Evolutionary conservation across 192 early-diverging fungal genomes (phyloP), one percentile per base, ranked within the genome.

Genomic region (Entomortierella lignicola): DNA sequence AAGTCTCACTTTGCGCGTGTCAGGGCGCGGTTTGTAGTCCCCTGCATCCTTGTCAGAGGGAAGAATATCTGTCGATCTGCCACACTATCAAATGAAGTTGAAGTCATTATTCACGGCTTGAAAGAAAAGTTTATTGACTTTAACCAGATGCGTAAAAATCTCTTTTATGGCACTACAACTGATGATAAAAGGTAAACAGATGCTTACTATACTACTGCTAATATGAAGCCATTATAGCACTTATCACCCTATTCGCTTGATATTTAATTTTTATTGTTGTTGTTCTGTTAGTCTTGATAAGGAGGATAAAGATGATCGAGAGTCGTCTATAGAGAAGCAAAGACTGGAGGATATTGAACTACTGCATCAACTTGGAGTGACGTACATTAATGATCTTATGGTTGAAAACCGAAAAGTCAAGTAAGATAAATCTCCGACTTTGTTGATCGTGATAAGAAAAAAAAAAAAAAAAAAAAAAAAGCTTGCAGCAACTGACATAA

Each of bases 361-460:
- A 34, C 53, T 81, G 30, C 79, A 69, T 31, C 65, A 72, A n/a
- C 53, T 81, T 7, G 71, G 71, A 10, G 79, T 81, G 26, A 63
- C 79, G 20, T 72, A 81, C 26, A 81, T 81, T 52, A 73, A 73
- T 23, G 79, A 81, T 39, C 70, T 81, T 25, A 81, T 81, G 79
- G 79, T 81, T 0, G 79, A 81, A 60, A 81, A 81, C 26, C 79
- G 79, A 39, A 81, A 81, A 81, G 79, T 81, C 79, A 81, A 81
- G 79, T 81, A 81, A 44, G 75, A 32, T 20, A 5, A 10, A 54
- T 8, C 52, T 29, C 23, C 15, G 27, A 54, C 52, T 26, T 7
- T 5, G 26, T 13, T 10, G n/a, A 26, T 25, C 12, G 29, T 41
- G 21, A 18, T 34, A 44, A 44, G 13, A 60, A 60, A 21, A 60